phyloP scores from a whole-genome alignment of 2,329 filamentous ascomycete genomes.

The Cadophora gregata region DNA sequence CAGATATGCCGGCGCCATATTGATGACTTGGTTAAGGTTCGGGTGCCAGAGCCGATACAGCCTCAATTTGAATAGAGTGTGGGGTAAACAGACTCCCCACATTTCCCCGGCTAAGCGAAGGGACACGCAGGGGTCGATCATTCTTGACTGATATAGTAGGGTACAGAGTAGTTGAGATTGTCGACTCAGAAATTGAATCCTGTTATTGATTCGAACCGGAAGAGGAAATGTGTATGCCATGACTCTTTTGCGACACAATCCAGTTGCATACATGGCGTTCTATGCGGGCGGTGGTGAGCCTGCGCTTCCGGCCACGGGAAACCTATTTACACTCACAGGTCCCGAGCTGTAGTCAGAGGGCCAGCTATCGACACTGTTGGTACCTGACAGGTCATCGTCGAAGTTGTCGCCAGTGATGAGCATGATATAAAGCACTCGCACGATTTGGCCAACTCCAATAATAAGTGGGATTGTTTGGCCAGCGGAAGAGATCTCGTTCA shows the following conservation, averaged over 20 bases:
- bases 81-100: constrained; percentile 7
- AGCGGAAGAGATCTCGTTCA: constrained; percentile 34
- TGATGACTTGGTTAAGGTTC: not conserved
- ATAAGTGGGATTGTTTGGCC: constrained; percentile 41
- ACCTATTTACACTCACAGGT: not conserved
- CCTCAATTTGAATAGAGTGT: not conserved
- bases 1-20: constrained; percentile 1
- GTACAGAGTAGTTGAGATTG: not conserved
- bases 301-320: not conserved
- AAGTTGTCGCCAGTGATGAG: not conserved
- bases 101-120: constrained; percentile 12
- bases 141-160: not conserved
- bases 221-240: not conserved
- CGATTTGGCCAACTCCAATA: constrained; percentile 32
- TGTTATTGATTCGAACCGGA: not conserved
- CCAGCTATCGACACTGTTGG: not conserved
- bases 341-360: not conserved
- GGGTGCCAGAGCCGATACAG: constrained; percentile 3
- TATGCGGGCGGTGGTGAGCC: not conserved
- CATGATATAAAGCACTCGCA: constrained; percentile 2
- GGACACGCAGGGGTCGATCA: not conserved
- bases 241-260: not conserved
- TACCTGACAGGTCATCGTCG: not conserved
- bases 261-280: not conserved
- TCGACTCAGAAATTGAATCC: not conserved